These are phyloP conservation scores for Erodium trifolium DNA, from an alignment of 441 rosid genomes.

Conservation along the genomic window DNA sequence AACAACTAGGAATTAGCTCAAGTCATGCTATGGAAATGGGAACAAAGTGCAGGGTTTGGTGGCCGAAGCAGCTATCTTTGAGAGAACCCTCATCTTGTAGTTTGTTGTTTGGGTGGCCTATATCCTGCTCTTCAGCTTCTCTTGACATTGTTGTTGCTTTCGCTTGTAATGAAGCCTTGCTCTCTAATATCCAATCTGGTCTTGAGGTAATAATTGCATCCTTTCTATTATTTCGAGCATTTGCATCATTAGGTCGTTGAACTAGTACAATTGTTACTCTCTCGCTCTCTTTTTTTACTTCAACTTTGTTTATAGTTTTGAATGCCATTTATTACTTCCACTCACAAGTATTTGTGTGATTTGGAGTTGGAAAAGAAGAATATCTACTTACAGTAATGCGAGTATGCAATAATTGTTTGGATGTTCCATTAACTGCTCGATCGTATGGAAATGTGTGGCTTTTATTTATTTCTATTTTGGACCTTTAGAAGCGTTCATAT, in stretches of 20 bases:
- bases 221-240: not conserved
- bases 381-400: not conserved
- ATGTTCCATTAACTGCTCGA: not conserved
- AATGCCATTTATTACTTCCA: not conserved
- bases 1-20: conserved; percentile 1
- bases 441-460: not conserved
- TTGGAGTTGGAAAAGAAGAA: conserved; percentile 3
- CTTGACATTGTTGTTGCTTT: conserved; percentile 69
- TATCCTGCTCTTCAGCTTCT: conserved; percentile 43
- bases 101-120: conserved; percentile 70
- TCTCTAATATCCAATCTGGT: not conserved
- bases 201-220: conserved; percentile 33
- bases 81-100: conserved; percentile 19
- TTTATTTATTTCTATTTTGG: not conserved
- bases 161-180: conserved; percentile 21
- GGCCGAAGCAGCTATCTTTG: conserved; percentile 47
- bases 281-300: not conserved
- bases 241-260: not conserved
- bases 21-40: conserved; percentile 40
- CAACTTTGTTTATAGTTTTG: not conserved
- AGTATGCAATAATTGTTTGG: not conserved
- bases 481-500: not conserved
- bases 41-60: conserved; percentile 78
- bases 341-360: not conserved
- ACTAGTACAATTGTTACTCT: not conserved